Evolutionary conservation across 2,329 filamentous ascomycete genomes (phyloP), one percentile per base, ranked within the genome.

Genomic region (Chrysoporthe deuterocubensis): DNA sequence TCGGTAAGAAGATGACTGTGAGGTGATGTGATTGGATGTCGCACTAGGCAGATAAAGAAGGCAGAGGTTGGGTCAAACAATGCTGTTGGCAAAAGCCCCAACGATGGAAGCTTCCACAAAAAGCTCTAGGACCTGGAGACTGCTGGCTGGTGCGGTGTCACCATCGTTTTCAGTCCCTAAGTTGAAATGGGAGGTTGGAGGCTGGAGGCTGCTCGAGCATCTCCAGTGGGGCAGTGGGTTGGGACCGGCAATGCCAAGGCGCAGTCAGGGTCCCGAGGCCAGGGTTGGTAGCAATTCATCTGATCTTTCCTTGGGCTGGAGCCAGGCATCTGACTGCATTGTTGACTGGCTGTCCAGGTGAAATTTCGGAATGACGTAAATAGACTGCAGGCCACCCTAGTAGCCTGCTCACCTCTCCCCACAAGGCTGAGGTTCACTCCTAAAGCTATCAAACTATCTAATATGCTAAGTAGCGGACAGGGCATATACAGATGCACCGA

Each of bases 261-360:
- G 26, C 26, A 54, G 50, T 13, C 54, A 57, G 54, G 54, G 54
- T 57, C 54, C 54, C 54, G 21, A 57, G 18, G 18, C 21, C 21
- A 54, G 50, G 50, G 50, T 16, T 16, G 26, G 50, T 54, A 6
- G 21, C 50, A 32, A n/a, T 37, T 18, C 54, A 32, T 54, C 50
- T 54, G 50, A 54, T 54, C 50, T 54, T 32, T 26, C 13, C 21
- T 54, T 21, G 6, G 26, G 50, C 40, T n/a, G 54, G 54, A 57
- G 54, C 32, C 54, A n/a, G 54, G 34, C 32, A 57, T 57, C 54
- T 57, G 54, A 57, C 54, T 57, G 16, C 44, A 56, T 44, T 67
- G 66, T 67, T 67, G 46, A 67, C 66, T 67, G 66, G 62, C 66
- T 67, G 66, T 65, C 66, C 66, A 46, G 66, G 66, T 67, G 66